Conservation (phyloP, 2,329 filamentous ascomycete genomes). For the Ophiostoma piceae region DNA sequence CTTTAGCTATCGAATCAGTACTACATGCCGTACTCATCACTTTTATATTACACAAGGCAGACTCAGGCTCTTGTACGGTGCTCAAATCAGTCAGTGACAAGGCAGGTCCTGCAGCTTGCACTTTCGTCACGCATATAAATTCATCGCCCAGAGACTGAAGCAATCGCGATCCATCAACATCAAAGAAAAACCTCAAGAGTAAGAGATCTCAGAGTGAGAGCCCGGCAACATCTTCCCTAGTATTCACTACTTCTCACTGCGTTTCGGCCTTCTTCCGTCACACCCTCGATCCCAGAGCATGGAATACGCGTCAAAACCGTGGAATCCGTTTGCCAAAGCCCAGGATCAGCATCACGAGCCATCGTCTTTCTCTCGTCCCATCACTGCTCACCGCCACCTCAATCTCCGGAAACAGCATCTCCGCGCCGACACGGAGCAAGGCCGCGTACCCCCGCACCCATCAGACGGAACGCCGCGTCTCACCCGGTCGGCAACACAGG, state of each 20-base stretch:
- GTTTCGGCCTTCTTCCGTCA: background rate
- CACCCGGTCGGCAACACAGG: background rate
- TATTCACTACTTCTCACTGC: background rate
- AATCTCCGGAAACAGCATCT: background rate
- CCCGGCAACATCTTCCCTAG: no score
- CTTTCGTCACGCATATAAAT: background rate
- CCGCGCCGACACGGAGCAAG: background rate
- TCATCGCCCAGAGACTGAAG: background rate
- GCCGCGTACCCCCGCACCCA: slow-evolving; percentile 20
- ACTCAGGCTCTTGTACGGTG: background rate
- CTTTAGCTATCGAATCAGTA: background rate
- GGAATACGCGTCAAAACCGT: background rate
- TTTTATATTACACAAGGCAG: background rate
- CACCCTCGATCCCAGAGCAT: background rate
- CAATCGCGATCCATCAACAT: background rate
- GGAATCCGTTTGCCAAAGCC: background rate
- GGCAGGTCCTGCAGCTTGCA: background rate
- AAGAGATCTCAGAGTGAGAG: background rate
- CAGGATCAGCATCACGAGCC: background rate
- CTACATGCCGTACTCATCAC: background rate
- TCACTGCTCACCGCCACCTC: background rate
- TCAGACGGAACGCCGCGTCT: slow-evolving; percentile 19
- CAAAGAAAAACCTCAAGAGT: background rate
- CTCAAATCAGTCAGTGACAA: background rate
- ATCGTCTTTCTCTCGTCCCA: background rate